A percentile compares a stretch with the other conserved stretches of the same genome.
phyloP scores from a whole-genome alignment of 106 monocot species.

The Hemerocallis citrina region DNA sequence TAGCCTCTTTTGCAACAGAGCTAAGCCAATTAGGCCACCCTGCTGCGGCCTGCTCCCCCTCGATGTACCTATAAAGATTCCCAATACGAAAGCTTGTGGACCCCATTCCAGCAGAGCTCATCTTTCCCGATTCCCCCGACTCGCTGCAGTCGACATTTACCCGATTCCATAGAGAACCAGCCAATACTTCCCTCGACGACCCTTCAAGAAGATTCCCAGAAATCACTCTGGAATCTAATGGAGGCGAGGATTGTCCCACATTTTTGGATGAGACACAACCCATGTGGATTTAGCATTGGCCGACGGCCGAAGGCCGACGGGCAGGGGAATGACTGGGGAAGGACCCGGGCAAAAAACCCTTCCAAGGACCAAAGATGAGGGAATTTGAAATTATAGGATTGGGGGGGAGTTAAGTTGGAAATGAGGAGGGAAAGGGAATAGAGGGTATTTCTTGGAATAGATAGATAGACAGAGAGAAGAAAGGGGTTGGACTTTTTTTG shows the following conservation, averaged over 20 bases:
- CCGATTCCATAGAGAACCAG: conserved; percentile 14
- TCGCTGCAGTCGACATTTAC: conserved; percentile 16
- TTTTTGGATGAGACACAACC: conserved; percentile 74
- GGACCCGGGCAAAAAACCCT: conserved; percentile 1
- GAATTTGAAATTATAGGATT: too few species aligned
- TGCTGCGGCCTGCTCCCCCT: conserved; percentile 73
- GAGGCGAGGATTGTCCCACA: conserved; percentile 36
- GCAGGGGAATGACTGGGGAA: not conserved
- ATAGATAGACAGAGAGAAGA: too few species aligned
- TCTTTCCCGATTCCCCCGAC: conserved; percentile 30
- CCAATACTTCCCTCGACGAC: conserved; percentile 11
- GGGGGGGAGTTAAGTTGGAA: not conserved
- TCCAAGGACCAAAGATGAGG: too few species aligned
- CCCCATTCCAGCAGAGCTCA: conserved; percentile 16
- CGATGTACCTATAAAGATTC: conserved; percentile 45
- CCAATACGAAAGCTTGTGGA: conserved; percentile 37
- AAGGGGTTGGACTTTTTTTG: too few species aligned
- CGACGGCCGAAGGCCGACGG: not conserved
- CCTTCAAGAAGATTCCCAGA: conserved; percentile 9
- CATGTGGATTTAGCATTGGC: conserved; percentile 29
- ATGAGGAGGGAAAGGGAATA: not conserved
- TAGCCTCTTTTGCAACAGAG: conserved; percentile 66
- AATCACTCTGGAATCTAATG: conserved; percentile 21
- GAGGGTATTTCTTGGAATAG: too few species aligned
- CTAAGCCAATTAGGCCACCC: conserved; percentile 89